A percentile compares a stretch with the other conserved stretches of the same genome.
phyloP scores from a whole-genome alignment of 208 protist genomes.

The Blastocrithidia nonstop region DNA sequence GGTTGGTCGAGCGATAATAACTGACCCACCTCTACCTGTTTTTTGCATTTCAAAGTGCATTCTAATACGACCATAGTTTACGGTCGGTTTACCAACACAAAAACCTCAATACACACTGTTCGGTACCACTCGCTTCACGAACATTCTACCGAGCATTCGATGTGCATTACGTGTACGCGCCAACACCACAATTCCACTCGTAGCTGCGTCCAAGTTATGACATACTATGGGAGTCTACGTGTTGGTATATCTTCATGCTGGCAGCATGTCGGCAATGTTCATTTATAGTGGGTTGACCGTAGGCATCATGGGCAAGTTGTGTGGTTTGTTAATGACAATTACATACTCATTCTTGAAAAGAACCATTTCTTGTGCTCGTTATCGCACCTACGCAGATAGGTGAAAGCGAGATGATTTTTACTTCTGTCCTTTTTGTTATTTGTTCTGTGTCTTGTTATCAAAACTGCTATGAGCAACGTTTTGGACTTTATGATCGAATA shows the following conservation, averaged over 20 bases:
- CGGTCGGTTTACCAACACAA: conserved; percentile 66
- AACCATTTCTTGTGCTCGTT: conserved; percentile 82
- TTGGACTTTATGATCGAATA: conserved; percentile 1
- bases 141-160: conserved; percentile 79
- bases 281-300: conserved; percentile 65
- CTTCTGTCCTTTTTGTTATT: background rate
- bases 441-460: background rate
- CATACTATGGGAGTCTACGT: conserved; percentile 56
- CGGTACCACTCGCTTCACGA: conserved; percentile 78
- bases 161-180: conserved; percentile 62
- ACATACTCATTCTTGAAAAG: conserved; percentile 90
- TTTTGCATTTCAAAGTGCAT: conserved; percentile 86
- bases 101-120: conserved; percentile 89
- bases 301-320: conserved; percentile 82
- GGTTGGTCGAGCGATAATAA: conserved; percentile 66
- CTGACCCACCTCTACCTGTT: conserved; percentile 36
- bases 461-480: background rate
- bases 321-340: conserved; percentile 89
- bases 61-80: conserved; percentile 78
- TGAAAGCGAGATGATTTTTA: conserved; percentile 15
- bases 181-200: conserved; percentile 83
- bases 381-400: conserved; percentile 39
- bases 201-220: conserved; percentile 84
- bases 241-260: conserved; percentile 82
- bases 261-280: conserved; percentile 77